Conservation (phyloP, 2,329 filamentous ascomycete species). For the Amylocarpus encephaloides region DNA sequence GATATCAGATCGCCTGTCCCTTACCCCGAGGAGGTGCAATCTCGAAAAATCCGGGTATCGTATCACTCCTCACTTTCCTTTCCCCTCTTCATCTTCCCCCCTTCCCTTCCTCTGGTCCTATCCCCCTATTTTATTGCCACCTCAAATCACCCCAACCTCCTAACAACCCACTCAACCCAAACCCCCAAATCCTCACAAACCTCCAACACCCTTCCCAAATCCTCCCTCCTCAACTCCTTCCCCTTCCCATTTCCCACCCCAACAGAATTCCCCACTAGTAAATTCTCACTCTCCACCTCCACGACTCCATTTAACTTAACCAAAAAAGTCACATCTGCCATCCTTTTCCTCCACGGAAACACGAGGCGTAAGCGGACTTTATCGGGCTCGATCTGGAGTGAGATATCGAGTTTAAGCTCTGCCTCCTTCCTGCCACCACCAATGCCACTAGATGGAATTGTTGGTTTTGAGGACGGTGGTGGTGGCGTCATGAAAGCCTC, state of each 20-base stretch:
- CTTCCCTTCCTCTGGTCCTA: too few species aligned
- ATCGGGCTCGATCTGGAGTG: slow-evolving; percentile 12
- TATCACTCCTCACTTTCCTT: not conserved
- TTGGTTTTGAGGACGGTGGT: not conserved
- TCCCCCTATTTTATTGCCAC: too few species aligned
- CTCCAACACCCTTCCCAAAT: slow-evolving; percentile 40
- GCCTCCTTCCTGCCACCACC: not conserved
- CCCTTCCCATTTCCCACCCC: slow-evolving; percentile 12
- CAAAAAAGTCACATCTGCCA: slow-evolving; percentile 29
- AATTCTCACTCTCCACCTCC: slow-evolving; percentile 27
- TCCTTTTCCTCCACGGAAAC: slow-evolving; percentile 25
- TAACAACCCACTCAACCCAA: slow-evolving; percentile 44
- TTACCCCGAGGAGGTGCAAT: too few species aligned
- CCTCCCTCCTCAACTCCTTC: slow-evolving; percentile 24
- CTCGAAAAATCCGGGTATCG: too few species aligned
- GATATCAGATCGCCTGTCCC: too few species aligned
- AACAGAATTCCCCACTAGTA: slow-evolving; percentile 22
- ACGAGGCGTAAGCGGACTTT: slow-evolving; percentile 22
- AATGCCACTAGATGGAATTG: not conserved
- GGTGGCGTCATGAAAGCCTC: slow-evolving; percentile 24
- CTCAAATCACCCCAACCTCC: slow-evolving; percentile 21
- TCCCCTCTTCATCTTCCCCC: not conserved
- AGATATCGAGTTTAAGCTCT: slow-evolving; percentile 24
- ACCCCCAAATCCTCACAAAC: slow-evolving; percentile 42
- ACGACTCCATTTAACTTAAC: slow-evolving; percentile 27